phyloP scores from a whole-genome alignment of 805 yeast genomes.

The Candida montana region DNA sequence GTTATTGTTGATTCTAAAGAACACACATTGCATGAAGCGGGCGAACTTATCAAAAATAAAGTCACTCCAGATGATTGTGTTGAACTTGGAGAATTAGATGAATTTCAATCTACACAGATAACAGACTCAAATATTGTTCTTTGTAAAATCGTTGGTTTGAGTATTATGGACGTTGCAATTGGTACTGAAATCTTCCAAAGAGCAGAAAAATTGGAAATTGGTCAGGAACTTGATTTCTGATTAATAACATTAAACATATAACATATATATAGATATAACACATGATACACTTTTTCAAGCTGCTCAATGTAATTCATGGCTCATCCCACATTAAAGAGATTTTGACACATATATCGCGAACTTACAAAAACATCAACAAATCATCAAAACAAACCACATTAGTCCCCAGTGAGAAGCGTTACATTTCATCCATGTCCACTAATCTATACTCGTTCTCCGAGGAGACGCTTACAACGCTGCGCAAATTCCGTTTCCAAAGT shows the following conservation, averaged over 20 bases:
- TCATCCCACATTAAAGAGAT: too few relatives aligned
- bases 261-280: neutral
- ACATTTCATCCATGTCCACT: slow-evolving; percentile 33
- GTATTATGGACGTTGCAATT: slow-evolving; percentile 57
- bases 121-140: slow-evolving; percentile 30
- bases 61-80: slow-evolving; percentile 36
- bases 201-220: slow-evolving; percentile 26
- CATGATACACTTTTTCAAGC: neutral
- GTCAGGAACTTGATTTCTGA: slow-evolving; percentile 29
- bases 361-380: neutral
- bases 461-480: slow-evolving; percentile 53
- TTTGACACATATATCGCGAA: slow-evolving; percentile 1
- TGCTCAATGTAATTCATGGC: too few relatives aligned
- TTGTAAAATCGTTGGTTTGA: slow-evolving; percentile 55
- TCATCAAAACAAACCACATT: too few relatives aligned
- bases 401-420: too few relatives aligned
- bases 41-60: slow-evolving; percentile 50
- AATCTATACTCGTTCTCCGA: slow-evolving; percentile 58
- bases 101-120: slow-evolving; percentile 7
- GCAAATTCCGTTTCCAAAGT: slow-evolving; percentile 69
- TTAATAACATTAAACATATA: too few relatives aligned
- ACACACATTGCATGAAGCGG: slow-evolving; percentile 56
- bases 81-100: slow-evolving; percentile 40
- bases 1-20: slow-evolving; percentile 57
- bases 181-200: slow-evolving; percentile 37